Evolutionary conservation across 345 rosid species (phyloP).

Genomic region (Cardamine occulta): DNA sequence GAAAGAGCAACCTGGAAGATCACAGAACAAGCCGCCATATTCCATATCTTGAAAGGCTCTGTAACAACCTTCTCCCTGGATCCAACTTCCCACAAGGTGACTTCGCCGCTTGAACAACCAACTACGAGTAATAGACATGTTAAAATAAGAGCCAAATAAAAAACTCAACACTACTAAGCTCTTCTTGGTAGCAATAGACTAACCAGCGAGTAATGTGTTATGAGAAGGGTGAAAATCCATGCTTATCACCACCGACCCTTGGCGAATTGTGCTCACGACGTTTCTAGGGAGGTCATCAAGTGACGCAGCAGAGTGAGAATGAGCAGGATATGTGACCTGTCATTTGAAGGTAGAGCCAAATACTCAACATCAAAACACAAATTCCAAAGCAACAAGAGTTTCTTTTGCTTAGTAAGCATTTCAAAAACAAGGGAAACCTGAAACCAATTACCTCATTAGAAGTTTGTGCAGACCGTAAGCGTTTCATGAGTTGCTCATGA

Average conservation of each 20-base stretch:
- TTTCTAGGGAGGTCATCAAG: slow-evolving; percentile 89
- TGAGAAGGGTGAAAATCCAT: slow-evolving; percentile 94
- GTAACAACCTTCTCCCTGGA: slow-evolving; percentile 67
- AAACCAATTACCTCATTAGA: slow-evolving; percentile 49
- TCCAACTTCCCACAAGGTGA: slow-evolving; percentile 84
- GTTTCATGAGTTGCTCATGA: slow-evolving; percentile 83
- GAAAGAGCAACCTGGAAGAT: slow-evolving; percentile 64
- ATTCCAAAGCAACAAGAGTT: slow-evolving; percentile 1
- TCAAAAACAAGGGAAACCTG: slow-evolving; percentile 1
- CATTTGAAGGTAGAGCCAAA: slow-evolving; percentile 33
- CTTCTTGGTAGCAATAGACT: slow-evolving; percentile 39
- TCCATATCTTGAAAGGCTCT: slow-evolving; percentile 86
- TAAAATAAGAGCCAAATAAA: slow-evolving; percentile 13
- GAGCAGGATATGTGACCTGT: slow-evolving; percentile 66
- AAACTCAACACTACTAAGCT: slow-evolving; percentile 14
- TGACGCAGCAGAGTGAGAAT: slow-evolving; percentile 63
- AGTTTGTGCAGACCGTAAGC: slow-evolving; percentile 74
- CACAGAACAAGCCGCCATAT: slow-evolving; percentile 54
- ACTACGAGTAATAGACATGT: slow-evolving; percentile 51
- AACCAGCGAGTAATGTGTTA: slow-evolving; percentile 81
- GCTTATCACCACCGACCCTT: slow-evolving; percentile 82
- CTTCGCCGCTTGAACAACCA: slow-evolving; percentile 82
- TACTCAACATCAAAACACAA: slow-evolving; percentile 23
- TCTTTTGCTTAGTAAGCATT: neutral
- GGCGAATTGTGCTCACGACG: slow-evolving; percentile 75